Conservation (phyloP, 2,329 filamentous ascomycete genomes). For the Colletotrichum lini region DNA sequence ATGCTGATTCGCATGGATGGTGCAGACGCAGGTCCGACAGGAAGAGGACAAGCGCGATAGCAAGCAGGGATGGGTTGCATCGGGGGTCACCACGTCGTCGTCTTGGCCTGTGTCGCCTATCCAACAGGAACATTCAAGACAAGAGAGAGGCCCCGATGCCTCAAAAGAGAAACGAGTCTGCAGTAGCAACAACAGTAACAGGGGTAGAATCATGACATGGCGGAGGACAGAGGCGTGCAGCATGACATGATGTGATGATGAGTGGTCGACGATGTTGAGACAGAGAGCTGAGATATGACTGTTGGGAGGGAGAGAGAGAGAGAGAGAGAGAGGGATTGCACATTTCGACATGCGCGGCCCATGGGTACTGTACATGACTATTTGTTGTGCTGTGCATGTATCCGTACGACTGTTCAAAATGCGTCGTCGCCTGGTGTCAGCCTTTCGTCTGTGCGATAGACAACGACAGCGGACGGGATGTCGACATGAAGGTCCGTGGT, state of each 20-base stretch:
- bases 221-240: slow-evolving; percentile 15
- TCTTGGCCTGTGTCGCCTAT: slow-evolving; percentile 25
- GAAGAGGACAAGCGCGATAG: slow-evolving; percentile 56
- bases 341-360: slow-evolving; percentile 8
- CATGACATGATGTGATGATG: slow-evolving; percentile 39
- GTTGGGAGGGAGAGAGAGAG: neutral
- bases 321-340: slow-evolving; percentile 19
- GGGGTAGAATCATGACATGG: slow-evolving; percentile 1
- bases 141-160: slow-evolving; percentile 16
- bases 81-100: slow-evolving; percentile 26
- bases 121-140: slow-evolving; percentile 21
- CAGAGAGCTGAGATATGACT: slow-evolving; percentile 36
- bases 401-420: no score
- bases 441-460: slow-evolving; percentile 6
- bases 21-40: slow-evolving; percentile 60
- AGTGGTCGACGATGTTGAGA: slow-evolving; percentile 1
- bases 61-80: slow-evolving; percentile 42
- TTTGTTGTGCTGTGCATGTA: no score
- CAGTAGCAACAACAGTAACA: slow-evolving; percentile 5
- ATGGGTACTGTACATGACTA: neutral
- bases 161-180: slow-evolving; percentile 15
- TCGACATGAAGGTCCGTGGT: slow-evolving; percentile 17
- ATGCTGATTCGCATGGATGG: slow-evolving; percentile 46
- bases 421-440: neutral
- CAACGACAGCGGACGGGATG: slow-evolving; percentile 1